phyloP scores from a whole-genome alignment of 208 protist species.

The Porcisia hertigi region DNA sequence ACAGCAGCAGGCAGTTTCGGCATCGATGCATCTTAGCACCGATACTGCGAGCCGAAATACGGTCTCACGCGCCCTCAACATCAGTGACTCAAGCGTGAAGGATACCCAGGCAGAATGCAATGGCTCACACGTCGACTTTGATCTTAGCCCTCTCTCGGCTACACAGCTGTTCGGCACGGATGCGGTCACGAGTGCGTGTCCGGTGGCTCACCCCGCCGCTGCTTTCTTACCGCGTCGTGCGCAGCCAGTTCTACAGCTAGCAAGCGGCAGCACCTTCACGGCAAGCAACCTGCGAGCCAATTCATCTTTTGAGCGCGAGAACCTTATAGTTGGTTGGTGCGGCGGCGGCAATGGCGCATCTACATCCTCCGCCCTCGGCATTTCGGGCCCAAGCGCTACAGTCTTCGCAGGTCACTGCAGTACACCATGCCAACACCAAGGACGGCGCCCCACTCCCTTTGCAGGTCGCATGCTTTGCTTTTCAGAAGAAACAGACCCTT shows the following conservation, averaged over 20 bases:
- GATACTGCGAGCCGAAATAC: conserved; percentile 7
- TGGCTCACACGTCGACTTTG: conserved; percentile 27
- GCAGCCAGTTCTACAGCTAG: conserved; percentile 24
- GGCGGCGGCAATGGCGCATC: background rate
- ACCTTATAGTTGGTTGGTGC: background rate
- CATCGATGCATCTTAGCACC: conserved; percentile 5
- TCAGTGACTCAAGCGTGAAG: conserved; percentile 32
- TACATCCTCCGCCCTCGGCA: background rate
- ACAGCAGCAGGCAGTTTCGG: conserved; percentile 10
- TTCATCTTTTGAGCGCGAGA: conserved; percentile 22
- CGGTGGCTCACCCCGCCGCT: conserved; percentile 6
- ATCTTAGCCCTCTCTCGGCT: conserved; percentile 23
- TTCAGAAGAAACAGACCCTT: conserved; percentile 28
- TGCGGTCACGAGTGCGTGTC: conserved; percentile 8
- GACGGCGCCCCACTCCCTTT: conserved; percentile 12
- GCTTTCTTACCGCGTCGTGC: conserved; percentile 9
- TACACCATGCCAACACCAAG: conserved; percentile 15
- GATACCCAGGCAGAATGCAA: conserved; percentile 16
- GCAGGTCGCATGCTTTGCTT: conserved; percentile 25
- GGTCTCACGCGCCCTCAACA: conserved; percentile 26
- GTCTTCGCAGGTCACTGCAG: conserved; percentile 10
- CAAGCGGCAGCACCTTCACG: conserved; percentile 34
- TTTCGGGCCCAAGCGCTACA: background rate
- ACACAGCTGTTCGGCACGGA: conserved; percentile 25
- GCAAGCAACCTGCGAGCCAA: conserved; percentile 34